Base-by-base conservation (phyloP, 306 rosid species). In the Sechiopsis laciniata region DNA sequence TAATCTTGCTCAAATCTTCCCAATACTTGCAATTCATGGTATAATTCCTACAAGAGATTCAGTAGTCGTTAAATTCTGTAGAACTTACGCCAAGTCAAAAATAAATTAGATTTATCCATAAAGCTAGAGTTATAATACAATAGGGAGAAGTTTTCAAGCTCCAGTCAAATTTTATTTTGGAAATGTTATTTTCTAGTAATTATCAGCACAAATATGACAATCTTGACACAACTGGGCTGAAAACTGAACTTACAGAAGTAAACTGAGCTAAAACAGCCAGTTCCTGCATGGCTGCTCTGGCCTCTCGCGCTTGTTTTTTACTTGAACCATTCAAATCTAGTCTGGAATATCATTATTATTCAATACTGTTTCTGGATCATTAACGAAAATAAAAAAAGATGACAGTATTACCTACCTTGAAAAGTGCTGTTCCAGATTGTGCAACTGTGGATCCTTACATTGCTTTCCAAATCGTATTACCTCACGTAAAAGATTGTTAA, bases 381-480 rank as follows among this genome's bases (percentile, higher is more conserved):
- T 74, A 76, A 24, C 16, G 37, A 77, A 10, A 74, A 71, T 50
- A 26, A 16, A 69, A 58, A 76, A 73, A 12, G 75, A 66, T 69
- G 45, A 74, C 29, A 9, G 78, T 54, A 45, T 6, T 65, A 67
- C 79, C 24, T 83, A 87, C 99, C 84, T 85, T 40, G 86, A 77
- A 81, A 95, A 95, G 82, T 82, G 84, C 63, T 90, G 85, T 73
- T 83, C 85, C 72, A 95, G 83, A 65, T 81, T 88, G 88, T 95
- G 97, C 97, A 92, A 95, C 66, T 83, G 91, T 50, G 97, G 91
- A 78, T 95, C 95, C 80, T 91, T 95, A 84, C 99, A 95, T 74
- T 73, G 76, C 71, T 95, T 77, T 74, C 97, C 99, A 77, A 95
- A 95, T 79, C 99, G 85, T 77, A 82, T 77, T 58, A 95, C 96